Evolutionary conservation across 352 stramenopile genomes (phyloP).

Genomic region (Phytophthora constricta): DNA sequence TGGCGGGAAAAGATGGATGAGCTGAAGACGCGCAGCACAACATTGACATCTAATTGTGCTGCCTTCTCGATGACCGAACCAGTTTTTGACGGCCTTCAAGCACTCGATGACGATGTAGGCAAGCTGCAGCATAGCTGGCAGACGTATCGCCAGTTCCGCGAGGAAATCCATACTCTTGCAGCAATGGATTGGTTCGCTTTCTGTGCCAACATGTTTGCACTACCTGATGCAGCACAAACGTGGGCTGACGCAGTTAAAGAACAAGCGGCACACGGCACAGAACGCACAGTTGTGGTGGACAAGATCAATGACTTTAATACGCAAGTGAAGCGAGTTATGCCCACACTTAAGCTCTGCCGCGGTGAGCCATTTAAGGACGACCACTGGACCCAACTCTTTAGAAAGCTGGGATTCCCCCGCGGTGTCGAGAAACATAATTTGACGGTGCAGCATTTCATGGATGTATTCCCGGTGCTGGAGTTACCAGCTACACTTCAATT

Average conservation of each 20-base stretch:
- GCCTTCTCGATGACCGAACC: constrained; percentile 89
- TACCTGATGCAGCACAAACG: constrained; percentile 91
- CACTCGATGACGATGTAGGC: constrained; percentile 79
- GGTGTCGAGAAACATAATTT: constrained; percentile 89
- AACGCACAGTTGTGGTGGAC: constrained; percentile 73
- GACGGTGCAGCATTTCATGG: constrained; percentile 92
- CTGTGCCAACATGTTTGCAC: constrained; percentile 91
- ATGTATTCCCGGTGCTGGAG: constrained; percentile 77
- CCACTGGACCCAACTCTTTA: constrained; percentile 94
- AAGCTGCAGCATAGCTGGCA: constrained; percentile 82
- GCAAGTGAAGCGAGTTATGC: constrained; percentile 89
- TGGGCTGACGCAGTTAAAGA: constrained; percentile 91
- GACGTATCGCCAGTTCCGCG: constrained; percentile 88
- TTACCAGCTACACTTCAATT: constrained; percentile 90
- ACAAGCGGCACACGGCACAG: constrained; percentile 38
- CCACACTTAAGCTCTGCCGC: constrained; percentile 93
- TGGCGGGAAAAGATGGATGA: constrained; percentile 86
- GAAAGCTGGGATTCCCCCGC: constrained; percentile 90
- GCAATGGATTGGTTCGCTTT: constrained; percentile 95
- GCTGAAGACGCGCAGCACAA: constrained; percentile 59
- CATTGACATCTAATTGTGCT: constrained; percentile 82
- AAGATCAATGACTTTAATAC: constrained; percentile 84
- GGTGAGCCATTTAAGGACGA: constrained; percentile 97
- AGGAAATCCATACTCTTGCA: constrained; percentile 74
- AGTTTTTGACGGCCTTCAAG: constrained; percentile 81